These are phyloP conservation scores for Globisporangium recalcitrans DNA, from an alignment of 352 stramenopile genomes.

Conservation along the genomic window DNA sequence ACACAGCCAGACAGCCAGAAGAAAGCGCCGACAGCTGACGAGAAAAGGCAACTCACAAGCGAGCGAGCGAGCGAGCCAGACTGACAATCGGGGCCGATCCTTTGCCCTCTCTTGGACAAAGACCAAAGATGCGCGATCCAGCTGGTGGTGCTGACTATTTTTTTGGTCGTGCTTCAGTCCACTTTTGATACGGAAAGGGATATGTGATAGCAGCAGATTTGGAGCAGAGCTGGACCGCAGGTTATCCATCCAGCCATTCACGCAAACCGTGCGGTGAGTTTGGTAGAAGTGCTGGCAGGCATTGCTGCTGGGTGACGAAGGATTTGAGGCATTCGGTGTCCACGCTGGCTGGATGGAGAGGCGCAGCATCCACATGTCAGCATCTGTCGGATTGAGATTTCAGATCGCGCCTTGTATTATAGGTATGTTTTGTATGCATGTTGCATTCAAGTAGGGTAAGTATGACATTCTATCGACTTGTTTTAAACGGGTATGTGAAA, in stretches of 20 bases:
- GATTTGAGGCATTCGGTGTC: background rate
- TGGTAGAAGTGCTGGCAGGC: conserved; percentile 3
- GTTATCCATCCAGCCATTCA: background rate
- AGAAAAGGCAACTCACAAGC: background rate
- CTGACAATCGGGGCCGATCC: background rate
- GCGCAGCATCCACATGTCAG: background rate
- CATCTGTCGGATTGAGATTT: background rate
- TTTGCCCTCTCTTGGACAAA: background rate
- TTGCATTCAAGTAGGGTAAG: too few species aligned
- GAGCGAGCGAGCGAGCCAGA: background rate
- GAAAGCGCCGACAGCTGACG: background rate
- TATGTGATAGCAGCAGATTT: background rate
- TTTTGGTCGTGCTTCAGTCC: background rate
- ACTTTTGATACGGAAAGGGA: background rate
- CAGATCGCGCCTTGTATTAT: background rate
- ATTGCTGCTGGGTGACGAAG: background rate
- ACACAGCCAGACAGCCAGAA: background rate
- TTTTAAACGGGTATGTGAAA: conserved; percentile 16
- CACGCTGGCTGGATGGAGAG: conserved; percentile 4
- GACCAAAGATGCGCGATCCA: conserved; percentile 4
- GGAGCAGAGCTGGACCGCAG: background rate
- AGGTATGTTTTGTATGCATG: background rate
- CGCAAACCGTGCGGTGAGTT: background rate
- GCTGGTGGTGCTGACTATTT: conserved; percentile 13
- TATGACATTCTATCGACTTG: background rate